Conservation (phyloP, 2,329 filamentous ascomycete species). For the Xenosphaeropsis pyriputrescens region DNA sequence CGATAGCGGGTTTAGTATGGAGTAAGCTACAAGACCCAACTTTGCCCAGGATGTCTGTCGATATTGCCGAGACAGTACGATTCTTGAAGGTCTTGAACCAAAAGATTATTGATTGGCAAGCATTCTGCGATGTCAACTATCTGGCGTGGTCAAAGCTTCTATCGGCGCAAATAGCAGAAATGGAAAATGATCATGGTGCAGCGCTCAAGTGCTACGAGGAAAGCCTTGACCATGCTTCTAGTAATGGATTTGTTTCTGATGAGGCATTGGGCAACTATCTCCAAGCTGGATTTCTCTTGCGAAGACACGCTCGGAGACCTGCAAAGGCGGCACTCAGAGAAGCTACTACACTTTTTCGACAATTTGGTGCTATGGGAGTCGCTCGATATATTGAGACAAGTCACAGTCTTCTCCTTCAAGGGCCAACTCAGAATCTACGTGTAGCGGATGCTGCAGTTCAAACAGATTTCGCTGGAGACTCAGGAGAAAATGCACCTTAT, state of each 20-base stretch:
- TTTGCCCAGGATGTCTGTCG: conserved; percentile 4
- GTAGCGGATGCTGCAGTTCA: conserved; percentile 52
- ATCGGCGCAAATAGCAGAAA: conserved; percentile 53
- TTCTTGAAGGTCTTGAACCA: conserved; percentile 39
- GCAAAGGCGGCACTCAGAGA: conserved; percentile 57
- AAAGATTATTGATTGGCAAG: conserved; percentile 48
- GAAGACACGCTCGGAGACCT: conserved; percentile 48
- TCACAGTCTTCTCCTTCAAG: conserved; percentile 51
- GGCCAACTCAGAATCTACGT: conserved; percentile 40
- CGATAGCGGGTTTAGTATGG: conserved; percentile 34
- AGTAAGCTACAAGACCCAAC: conserved; percentile 13
- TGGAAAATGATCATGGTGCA: conserved; percentile 36
- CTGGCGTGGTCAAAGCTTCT: conserved; percentile 53
- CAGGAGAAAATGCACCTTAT: conserved; percentile 25
- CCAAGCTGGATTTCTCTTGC: conserved; percentile 56
- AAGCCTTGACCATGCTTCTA: conserved; percentile 55
- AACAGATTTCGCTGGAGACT: conserved; percentile 52
- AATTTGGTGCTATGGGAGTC: conserved; percentile 55
- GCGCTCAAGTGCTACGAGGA: conserved; percentile 54
- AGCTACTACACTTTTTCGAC: conserved; percentile 51
- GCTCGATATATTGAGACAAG: conserved; percentile 53
- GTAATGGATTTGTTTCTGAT: conserved; percentile 53
- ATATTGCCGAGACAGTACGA: conserved; percentile 29
- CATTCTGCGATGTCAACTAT: conserved; percentile 57
- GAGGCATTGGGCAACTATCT: conserved; percentile 62